Percentiles rank a stretch among this genome's conserved stretches.
Conservation (phyloP, 306 rosid genomes). For the Fragaria ananassa region DNA sequence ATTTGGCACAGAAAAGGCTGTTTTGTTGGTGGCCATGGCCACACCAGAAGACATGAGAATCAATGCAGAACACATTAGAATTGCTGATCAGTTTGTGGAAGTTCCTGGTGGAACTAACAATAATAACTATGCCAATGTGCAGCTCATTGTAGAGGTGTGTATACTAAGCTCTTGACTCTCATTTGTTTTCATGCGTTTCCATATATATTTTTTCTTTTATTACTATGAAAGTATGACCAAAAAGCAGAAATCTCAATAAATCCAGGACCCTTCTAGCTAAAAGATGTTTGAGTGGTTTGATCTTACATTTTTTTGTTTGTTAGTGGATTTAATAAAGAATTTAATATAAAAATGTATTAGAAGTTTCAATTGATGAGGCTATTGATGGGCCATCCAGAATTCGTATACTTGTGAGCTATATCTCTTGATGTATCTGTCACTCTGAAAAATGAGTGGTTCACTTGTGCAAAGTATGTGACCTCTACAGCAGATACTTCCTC, state of each 20-base stretch:
- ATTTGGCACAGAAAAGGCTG: conserved; percentile 91
- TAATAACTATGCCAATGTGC: conserved; percentile 98
- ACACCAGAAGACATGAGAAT: conserved; percentile 99
- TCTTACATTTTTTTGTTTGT: background rate
- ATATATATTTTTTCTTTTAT: background rate
- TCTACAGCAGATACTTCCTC: background rate
- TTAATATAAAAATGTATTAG: conserved; percentile 11
- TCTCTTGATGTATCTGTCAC: conserved; percentile 4
- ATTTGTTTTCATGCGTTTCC: background rate
- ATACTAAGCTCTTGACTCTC: conserved; percentile 15
- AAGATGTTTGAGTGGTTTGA: background rate
- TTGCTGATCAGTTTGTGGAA: conserved; percentile 98
- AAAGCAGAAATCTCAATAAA: background rate
- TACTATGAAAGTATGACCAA: background rate
- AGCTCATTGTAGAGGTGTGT: conserved; percentile 91
- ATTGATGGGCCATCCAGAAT: background rate
- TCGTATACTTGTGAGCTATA: background rate
- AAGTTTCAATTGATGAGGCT: background rate
- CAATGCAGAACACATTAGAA: conserved; percentile 99
- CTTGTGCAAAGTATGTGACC: background rate
- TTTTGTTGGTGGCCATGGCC: conserved; percentile 98
- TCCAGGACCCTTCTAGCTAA: background rate
- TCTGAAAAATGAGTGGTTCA: background rate
- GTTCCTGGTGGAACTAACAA: conserved; percentile 99
- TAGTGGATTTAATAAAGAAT: background rate